Base-by-base conservation (phyloP, 2,329 filamentous ascomycete species). In the Fusarium paranaense region DNA sequence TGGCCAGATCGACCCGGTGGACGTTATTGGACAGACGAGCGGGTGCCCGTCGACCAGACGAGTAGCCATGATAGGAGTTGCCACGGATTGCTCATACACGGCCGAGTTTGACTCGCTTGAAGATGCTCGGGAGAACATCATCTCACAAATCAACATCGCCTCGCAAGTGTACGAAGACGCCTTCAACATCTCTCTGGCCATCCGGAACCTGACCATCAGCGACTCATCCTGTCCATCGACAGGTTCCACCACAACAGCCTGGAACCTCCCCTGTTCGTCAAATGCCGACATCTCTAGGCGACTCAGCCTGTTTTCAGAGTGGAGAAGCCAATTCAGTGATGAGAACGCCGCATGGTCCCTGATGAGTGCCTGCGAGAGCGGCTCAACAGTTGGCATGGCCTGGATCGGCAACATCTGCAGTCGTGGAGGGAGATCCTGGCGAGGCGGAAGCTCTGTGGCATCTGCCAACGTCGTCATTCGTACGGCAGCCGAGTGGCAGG, bases 321-420 rank as follows among this genome's bases (percentile, higher is more conserved):
- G 95, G 95, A 89, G 95, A 74, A 93, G 94, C 11, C 85, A 89
- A 35, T 89, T 91, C 70, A 66, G 69, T 0, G 84, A 86, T 3
- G 94, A 97, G 50, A 97, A 96, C 81, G 94, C 94, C 3, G 94
- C 95, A 79, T 98, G 95, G 95, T 97, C 93, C 1, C 85, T 97
- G 18, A 85, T 96, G 78, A 94, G 89, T 47, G 92, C 89, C 6
- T 97, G 94, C 80, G 89, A 90, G 74, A 95, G 93, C 0, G 92
- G 90, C 47, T 88, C 92, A 25, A 94, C 95, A 62, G 95, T 98
- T 45, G 95, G 95, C 2, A 87, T 97, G 27, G 93, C 95, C 7
- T 98, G 95, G 95, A 87, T 97, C 20, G 94, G 95, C 38, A 93
- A 95, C 80, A 88, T 94, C 37, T 97, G 95, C 81, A 85, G 88